Conservation (phyloP, 495 filamentous ascomycete genomes). For the Talaromyces proteolyticus region DNA sequence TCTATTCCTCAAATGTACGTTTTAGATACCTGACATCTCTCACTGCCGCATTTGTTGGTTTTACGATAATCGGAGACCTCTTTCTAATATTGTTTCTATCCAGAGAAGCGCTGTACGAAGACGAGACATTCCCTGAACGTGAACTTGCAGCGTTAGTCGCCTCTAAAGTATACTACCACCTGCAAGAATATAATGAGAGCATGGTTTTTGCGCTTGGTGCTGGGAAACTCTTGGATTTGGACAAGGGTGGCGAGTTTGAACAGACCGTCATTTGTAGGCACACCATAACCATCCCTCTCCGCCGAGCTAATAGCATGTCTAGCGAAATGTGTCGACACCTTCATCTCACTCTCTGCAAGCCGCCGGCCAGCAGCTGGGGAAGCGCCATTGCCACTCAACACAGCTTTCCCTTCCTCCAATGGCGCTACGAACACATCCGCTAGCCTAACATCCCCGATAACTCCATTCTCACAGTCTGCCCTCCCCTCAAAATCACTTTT, state of each 20-base stretch:
- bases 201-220: slow-evolving; percentile 97
- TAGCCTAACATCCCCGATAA: slow-evolving; percentile 76
- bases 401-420: slow-evolving; percentile 60
- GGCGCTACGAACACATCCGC: slow-evolving; percentile 61
- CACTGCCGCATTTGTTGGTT: too few species aligned
- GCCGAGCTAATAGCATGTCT: slow-evolving; percentile 22
- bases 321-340: slow-evolving; percentile 96
- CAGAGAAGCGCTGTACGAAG: slow-evolving; percentile 96
- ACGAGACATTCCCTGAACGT: slow-evolving; percentile 88
- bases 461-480: slow-evolving; percentile 87
- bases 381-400: slow-evolving; percentile 62
- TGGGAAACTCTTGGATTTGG: slow-evolving; percentile 90
- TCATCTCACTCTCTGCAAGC: slow-evolving; percentile 77
- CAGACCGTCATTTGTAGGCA: slow-evolving; percentile 79
- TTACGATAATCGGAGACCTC: background rate
- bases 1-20: slow-evolving; percentile 90
- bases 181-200: slow-evolving; percentile 97
- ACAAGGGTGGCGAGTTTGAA: slow-evolving; percentile 90
- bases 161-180: slow-evolving; percentile 97
- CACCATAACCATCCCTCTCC: background rate
- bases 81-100: slow-evolving; percentile 15
- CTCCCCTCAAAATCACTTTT: slow-evolving; percentile 90
- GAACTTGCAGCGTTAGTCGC: slow-evolving; percentile 91
- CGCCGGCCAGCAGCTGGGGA: slow-evolving; percentile 54
- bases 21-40: background rate